Conservation (phyloP, 495 filamentous ascomycete species). For the Podospora tetraspora region DNA sequence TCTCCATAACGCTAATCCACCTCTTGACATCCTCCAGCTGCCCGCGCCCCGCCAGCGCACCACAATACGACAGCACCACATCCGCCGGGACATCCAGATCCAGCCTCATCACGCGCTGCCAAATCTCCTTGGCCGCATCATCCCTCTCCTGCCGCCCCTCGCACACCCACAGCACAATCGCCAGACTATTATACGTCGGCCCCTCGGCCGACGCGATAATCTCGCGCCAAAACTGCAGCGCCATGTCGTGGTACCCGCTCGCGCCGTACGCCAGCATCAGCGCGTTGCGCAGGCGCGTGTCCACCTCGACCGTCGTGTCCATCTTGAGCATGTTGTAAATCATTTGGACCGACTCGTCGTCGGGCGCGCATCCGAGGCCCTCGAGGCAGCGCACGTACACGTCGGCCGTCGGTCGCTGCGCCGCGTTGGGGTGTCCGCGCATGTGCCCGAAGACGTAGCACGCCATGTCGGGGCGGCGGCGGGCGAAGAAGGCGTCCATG, state of each 20-base stretch:
- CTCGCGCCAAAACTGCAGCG: constrained; percentile 74
- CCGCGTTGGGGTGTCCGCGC: constrained; percentile 56
- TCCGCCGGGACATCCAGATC: constrained; percentile 67
- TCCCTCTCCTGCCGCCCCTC: constrained; percentile 59
- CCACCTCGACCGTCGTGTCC: constrained; percentile 69
- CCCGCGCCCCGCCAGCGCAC: constrained; percentile 64
- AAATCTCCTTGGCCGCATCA: constrained; percentile 65
- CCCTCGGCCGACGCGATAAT: constrained; percentile 74
- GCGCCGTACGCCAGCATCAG: constrained; percentile 80
- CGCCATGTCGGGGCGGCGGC: constrained; percentile 73
- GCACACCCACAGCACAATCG: constrained; percentile 72
- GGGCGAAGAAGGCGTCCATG: constrained; percentile 79
- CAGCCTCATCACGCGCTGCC: constrained; percentile 65
- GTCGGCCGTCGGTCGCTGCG: constrained; percentile 58
- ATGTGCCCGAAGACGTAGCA: constrained; percentile 84
- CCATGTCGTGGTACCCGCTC: constrained; percentile 56
- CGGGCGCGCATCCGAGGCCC: constrained; percentile 61
- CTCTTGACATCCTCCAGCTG: constrained; percentile 58
- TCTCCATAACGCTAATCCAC: constrained; percentile 59
- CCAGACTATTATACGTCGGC: constrained; percentile 70
- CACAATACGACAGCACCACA: constrained; percentile 69
- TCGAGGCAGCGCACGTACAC: constrained; percentile 73
- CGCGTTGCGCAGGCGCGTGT: constrained; percentile 69
- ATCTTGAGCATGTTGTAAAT: constrained; percentile 92
- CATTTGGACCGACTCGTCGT: constrained; percentile 60